Percentiles rank a stretch among this genome's conserved stretches.
phyloP scores from a whole-genome alignment of 139 green algal genomes.

The Cymbomonas tetramitiformis region DNA sequence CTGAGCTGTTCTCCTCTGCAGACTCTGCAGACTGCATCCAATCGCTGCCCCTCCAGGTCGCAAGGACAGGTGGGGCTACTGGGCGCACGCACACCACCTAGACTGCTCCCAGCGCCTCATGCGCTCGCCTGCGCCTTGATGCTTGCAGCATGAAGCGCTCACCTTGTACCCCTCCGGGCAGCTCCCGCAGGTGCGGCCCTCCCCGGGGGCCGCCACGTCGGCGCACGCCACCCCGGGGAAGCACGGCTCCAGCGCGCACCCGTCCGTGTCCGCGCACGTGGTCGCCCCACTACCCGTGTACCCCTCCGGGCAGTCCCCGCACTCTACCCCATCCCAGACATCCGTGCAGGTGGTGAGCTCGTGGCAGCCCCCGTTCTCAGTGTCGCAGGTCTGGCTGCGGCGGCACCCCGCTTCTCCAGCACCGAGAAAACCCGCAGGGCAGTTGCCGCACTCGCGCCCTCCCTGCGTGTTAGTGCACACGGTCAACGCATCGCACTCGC shows the following conservation, averaged over 20 bases:
- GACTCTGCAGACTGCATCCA: no score
- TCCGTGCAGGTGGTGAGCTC: not conserved
- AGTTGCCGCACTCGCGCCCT: not conserved
- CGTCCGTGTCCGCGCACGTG: constrained; percentile 1
- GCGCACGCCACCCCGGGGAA: not conserved
- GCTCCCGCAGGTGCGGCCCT: not conserved
- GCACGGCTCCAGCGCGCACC: constrained; percentile 1
- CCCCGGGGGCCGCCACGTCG: not conserved
- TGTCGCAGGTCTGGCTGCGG: not conserved
- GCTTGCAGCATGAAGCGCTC: no score
- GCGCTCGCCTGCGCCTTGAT: no score
- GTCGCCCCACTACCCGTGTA: not conserved
- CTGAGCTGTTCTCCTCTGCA: no score
- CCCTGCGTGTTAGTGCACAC: constrained; percentile 1
- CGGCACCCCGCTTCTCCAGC: constrained; percentile 1
- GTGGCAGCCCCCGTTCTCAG: constrained; percentile 9
- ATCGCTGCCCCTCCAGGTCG: no score
- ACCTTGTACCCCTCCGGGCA: not conserved
- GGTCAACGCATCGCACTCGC: not conserved
- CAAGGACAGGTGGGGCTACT: no score
- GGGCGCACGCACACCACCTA: no score
- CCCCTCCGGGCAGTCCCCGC: not conserved
- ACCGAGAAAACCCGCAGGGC: not conserved
- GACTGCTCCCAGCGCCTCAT: no score
- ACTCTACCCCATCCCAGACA: not conserved